Evolutionary conservation across 2,329 filamentous ascomycete species (phyloP), one percentile per base, ranked within the genome.

Genomic region (Phyllosticta citriasiana): DNA sequence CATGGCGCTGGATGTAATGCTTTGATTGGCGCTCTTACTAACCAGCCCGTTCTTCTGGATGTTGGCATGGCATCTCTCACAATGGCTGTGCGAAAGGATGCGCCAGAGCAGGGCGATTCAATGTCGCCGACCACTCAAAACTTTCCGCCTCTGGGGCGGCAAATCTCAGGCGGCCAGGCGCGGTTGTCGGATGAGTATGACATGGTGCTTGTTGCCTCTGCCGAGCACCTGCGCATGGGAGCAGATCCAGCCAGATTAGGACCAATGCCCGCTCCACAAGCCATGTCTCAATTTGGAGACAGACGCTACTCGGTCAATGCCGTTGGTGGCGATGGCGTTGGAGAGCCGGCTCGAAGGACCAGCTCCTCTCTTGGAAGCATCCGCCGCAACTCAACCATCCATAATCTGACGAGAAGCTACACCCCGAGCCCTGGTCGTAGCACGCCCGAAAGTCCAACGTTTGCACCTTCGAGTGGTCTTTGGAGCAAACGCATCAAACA

Each of bases 1-100:
- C 94, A 99, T 70, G 93, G 93, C 25, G 94, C 94, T 14, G 94
- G 94, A 50, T 96, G 93, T 75, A 99, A 99, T 76, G 94, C 94
- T 2, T 76, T 99, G 53, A 92, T 99, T 64, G 91, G 93, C 12
- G 91, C 91, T 26, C 83, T 99, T 65, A 95, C 92, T 0, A 89
- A 93, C 63, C 89, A 96, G 69, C 93, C 94, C 0, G 91, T 96
- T 0, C 80, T 99, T 14, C 84, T 96, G 69, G 92, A 97, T 70
- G 88, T 97, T 16, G 88, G 87, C 27, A 89, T 96, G 76, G 89
- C 93, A 0, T 96, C 92, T 3, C 80, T 99, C 56, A 97, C 93
- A 1, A 88, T 97, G 86, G 93, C 93, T 10, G 69, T 72, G 2
- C 67, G 66, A 19, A 66, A 70, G 62, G 67, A 69, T 4, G 64